phyloP scores from a whole-genome alignment of 352 stramenopile species.

The Phytophthora syringae region DNA sequence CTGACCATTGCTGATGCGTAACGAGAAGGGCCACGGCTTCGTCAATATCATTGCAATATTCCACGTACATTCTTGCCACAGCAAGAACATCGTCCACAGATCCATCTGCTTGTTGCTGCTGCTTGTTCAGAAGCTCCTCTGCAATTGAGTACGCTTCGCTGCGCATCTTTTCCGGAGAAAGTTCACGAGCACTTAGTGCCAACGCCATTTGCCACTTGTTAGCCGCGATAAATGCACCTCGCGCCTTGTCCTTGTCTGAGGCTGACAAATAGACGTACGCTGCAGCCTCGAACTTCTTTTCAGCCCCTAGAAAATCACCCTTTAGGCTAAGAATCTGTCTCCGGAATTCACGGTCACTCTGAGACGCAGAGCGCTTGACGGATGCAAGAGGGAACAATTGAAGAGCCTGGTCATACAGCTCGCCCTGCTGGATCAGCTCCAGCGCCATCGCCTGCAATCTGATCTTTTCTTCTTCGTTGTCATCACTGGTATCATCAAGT shows the following conservation, averaged over 20 bases:
- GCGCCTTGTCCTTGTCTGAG: conserved; percentile 43
- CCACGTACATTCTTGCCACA: conserved; percentile 66
- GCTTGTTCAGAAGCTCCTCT: conserved; percentile 55
- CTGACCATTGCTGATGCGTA: conserved; percentile 59
- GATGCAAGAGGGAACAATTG: conserved; percentile 37
- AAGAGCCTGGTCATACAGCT: conserved; percentile 62
- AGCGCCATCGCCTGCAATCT: conserved; percentile 34
- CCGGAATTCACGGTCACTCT: conserved; percentile 36
- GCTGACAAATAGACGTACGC: conserved; percentile 71
- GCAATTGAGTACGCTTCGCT: conserved; percentile 59
- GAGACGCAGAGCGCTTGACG: conserved; percentile 6
- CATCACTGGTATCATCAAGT: conserved; percentile 11
- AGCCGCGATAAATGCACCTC: conserved; percentile 61
- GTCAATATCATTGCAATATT: conserved; percentile 78
- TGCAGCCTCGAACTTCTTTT: conserved; percentile 55
- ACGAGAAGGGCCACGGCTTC: conserved; percentile 78
- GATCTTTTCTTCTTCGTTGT: conserved; percentile 34
- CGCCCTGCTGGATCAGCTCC: conserved; percentile 48
- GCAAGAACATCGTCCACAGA: conserved; percentile 39
- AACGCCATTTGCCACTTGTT: conserved; percentile 71
- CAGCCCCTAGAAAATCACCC: conserved; percentile 45
- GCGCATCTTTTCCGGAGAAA: conserved; percentile 29
- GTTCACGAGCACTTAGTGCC: conserved; percentile 39
- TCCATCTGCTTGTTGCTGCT: conserved; percentile 28
- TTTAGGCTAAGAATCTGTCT: conserved; percentile 56